Evolutionary conservation across 768 basidiomycete genomes (phyloP), one percentile per base, ranked within the genome.

Genomic region (Lactarius hengduanensis): DNA sequence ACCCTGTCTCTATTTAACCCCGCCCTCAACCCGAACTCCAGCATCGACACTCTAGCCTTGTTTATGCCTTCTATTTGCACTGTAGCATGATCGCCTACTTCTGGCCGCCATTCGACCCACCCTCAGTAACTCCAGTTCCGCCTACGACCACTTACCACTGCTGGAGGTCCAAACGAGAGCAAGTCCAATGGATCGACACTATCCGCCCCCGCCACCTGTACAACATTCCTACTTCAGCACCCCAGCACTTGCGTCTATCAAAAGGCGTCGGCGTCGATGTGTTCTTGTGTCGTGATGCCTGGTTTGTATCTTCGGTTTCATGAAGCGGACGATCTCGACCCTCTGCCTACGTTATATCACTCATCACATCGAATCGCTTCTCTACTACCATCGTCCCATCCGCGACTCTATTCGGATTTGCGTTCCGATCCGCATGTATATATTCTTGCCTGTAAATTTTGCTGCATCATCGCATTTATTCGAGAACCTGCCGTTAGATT

Each of bases 61-160:
- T 73, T 77, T 77, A 67, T 71, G 72, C 65, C 71, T 77, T 72
- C 74, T 74, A 64, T 71, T 61, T 70, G 57, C 61, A 57, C 66
- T 69, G 62, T 67, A 50, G 59, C 38, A 58, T 57, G 58, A 59
- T 45, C 32, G 34, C 45, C 62, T 59, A 38, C 62, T 11, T 58
- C 66, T 59, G 41, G 50, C 57, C 66, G 41, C 32, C 18, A 45
- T 63, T 47, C 53, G 58, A 60, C 50, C n/a, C 58, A 13, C 57
- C 59, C 45, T 65, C 67, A 68, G 55, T 38, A 50, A 59, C 26
- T 34, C 40, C 58, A 41, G 58, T 55, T 26, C 43, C 55, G 22
- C 22, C 65, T 34, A 28, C 64, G 28, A 60, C 47, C 8, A 6
- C 28, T 26, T 10, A 30, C 20, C n/a, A 59, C 13, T 22, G 30